Percentiles rank a stretch among this genome's conserved stretches.
Evolutionary conservation across 305 asterid genomes (phyloP).

Genomic region (Solanum hybrid): DNA sequence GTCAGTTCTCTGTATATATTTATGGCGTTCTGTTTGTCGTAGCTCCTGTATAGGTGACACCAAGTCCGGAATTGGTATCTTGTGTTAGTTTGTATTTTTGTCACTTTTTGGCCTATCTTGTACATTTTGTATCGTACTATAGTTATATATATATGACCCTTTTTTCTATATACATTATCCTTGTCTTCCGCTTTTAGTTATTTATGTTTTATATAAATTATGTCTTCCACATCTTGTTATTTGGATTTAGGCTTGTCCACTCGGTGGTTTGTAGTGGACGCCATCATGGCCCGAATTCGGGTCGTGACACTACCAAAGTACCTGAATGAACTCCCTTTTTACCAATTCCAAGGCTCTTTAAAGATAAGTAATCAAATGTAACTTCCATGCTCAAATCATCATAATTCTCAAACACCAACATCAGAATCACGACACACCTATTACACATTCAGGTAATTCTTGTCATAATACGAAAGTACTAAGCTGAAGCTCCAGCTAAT

Average conservation of each 20-base stretch:
- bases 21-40: not conserved
- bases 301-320: not conserved
- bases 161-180: no score
- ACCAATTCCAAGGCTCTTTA: not conserved
- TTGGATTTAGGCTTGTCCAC: no score
- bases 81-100: not conserved
- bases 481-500: not conserved
- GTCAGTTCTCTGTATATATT: not conserved
- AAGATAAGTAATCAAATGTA: not conserved
- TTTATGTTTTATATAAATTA: no score
- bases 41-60: not conserved
- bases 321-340: not conserved
- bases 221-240: no score
- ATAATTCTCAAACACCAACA: not conserved
- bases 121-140: no score
- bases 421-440: not conserved
- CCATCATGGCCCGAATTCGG: no score
- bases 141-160: no score
- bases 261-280: no score
- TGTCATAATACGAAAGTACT: not conserved
- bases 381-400: not conserved
- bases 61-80: not conserved
- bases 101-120: no score
- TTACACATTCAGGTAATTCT: not conserved
- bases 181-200: no score